Conservation (phyloP, 768 basidiomycete genomes). For the Boletus subcaerulescens region DNA sequence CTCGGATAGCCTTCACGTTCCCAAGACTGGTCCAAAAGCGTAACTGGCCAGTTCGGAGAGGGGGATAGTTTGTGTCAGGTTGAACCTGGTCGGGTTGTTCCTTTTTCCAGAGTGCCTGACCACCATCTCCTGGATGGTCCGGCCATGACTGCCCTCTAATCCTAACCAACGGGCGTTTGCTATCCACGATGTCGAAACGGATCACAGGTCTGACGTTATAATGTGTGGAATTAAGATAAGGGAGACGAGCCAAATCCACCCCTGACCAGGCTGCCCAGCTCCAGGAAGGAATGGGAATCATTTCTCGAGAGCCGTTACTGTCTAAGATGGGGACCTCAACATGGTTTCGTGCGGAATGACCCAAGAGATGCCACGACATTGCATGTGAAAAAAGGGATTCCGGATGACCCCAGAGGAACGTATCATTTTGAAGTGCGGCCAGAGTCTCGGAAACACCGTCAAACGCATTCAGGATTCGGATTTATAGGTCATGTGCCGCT, state of each 20-base stretch:
- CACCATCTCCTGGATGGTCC: not conserved
- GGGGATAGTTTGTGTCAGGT: not conserved
- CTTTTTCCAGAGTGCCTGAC: not conserved
- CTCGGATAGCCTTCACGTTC: not conserved
- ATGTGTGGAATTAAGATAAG: not conserved
- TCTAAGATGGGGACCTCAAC: not conserved
- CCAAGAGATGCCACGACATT: too few relatives aligned
- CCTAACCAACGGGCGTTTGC: not conserved
- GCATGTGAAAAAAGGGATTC: slow-evolving; percentile 2
- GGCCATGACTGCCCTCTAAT: not conserved
- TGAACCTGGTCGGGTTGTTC: not conserved
- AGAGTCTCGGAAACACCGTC: slow-evolving; percentile 13
- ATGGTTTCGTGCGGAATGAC: not conserved
- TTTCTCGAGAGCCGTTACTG: not conserved
- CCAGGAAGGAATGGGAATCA: slow-evolving; percentile 15
- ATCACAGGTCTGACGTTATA: not conserved
- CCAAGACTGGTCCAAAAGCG: slow-evolving; percentile 17
- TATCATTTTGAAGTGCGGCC: slow-evolving; percentile 6
- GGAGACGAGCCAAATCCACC: not conserved
- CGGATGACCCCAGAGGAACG: slow-evolving; percentile 15
- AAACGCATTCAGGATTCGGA: too few relatives aligned
- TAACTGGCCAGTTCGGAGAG: slow-evolving; percentile 1
- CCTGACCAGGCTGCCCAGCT: slow-evolving; percentile 8
- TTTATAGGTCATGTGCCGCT: too few relatives aligned
- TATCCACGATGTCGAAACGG: slow-evolving; percentile 9